phyloP scores from a whole-genome alignment of 192 early-diverging fungal species.

The Rhizoclosmatium globosum region DNA sequence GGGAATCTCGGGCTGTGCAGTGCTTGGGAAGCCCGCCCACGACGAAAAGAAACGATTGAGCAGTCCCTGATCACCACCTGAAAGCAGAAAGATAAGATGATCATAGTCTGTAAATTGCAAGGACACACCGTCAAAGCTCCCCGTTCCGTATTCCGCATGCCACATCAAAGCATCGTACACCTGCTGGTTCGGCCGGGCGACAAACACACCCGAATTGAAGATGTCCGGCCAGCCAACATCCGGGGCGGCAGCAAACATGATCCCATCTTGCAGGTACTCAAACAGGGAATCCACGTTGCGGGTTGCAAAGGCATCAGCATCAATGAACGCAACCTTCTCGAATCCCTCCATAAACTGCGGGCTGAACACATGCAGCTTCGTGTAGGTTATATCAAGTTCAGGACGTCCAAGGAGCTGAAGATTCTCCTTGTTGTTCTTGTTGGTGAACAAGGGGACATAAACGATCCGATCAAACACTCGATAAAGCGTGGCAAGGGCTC shows the following conservation, averaged over 20 bases:
- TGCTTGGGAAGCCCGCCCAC: constrained; percentile 65
- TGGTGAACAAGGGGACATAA: constrained; percentile 46
- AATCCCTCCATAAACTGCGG: constrained; percentile 64
- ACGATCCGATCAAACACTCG: constrained; percentile 77
- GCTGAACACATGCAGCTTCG: constrained; percentile 89
- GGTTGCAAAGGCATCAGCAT: constrained; percentile 91
- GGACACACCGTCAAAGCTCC: constrained; percentile 84
- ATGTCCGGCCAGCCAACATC: constrained; percentile 98
- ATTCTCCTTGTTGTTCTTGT: constrained; percentile 57
- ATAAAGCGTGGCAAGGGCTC: constrained; percentile 60
- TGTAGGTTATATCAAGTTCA: constrained; percentile 88
- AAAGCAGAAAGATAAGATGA: neutral
- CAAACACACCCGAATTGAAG: constrained; percentile 97
- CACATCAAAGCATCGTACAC: constrained; percentile 62
- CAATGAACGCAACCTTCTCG: constrained; percentile 79
- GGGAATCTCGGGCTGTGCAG: constrained; percentile 3
- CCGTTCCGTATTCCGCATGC: constrained; percentile 57
- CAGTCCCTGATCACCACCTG: constrained; percentile 93
- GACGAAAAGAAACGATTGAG: constrained; percentile 86
- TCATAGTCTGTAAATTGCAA: neutral
- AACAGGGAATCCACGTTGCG: constrained; percentile 86
- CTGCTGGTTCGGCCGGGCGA: constrained; percentile 63
- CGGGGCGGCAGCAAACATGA: constrained; percentile 80
- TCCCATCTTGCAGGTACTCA: constrained; percentile 48
- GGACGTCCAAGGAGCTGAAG: constrained; percentile 83